Percentiles rank a stretch among this genome's conserved stretches.
phyloP scores from a whole-genome alignment of 441 rosid species.

The Eutrema salsugineum region DNA sequence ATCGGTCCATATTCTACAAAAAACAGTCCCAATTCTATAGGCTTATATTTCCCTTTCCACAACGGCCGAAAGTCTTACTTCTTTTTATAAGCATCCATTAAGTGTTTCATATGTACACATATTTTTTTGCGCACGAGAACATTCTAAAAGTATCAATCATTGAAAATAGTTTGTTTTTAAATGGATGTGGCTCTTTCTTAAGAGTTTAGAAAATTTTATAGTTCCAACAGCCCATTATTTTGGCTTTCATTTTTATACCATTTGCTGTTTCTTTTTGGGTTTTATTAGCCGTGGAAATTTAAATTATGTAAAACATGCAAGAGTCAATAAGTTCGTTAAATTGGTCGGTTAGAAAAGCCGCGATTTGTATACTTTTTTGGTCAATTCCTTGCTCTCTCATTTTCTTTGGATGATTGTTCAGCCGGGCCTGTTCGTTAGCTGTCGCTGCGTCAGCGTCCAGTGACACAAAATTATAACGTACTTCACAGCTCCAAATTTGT shows the following conservation, averaged over 20 bases:
- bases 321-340: background rate
- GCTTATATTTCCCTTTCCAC: conserved; percentile 12
- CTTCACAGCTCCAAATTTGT: too few relatives aligned
- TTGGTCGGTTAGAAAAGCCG: too few relatives aligned
- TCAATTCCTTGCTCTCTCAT: too few relatives aligned
- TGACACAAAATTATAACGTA: too few relatives aligned
- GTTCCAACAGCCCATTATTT: background rate
- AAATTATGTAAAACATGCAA: background rate
- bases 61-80: conserved; percentile 9
- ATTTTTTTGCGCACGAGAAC: background rate
- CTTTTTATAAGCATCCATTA: background rate
- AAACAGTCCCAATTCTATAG: conserved; percentile 28
- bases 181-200: background rate
- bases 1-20: conserved; percentile 29
- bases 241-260: background rate
- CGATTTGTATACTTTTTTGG: too few relatives aligned
- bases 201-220: background rate
- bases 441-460: too few relatives aligned
- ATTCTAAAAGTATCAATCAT: background rate
- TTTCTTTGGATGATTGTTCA: too few relatives aligned
- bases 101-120: background rate
- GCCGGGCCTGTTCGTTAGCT: too few relatives aligned
- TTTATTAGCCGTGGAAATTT: background rate
- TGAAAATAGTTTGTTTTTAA: background rate
- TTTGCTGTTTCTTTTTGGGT: background rate